Base-by-base conservation (phyloP, 768 basidiomycete genomes). In the Leucocoprinus leucothites region DNA sequence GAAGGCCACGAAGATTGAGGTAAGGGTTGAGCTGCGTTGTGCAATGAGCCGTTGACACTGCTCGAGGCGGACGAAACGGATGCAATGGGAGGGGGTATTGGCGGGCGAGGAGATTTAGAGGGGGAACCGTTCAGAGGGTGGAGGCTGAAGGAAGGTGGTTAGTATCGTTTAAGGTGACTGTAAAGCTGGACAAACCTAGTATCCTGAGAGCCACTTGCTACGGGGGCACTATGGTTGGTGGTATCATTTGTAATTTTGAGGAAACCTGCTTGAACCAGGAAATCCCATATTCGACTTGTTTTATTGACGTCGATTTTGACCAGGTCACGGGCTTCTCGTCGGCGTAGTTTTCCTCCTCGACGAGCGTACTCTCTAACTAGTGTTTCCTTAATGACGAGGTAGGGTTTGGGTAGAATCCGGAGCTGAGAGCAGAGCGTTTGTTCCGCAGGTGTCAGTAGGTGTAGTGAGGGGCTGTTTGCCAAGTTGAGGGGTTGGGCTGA, bases 301-400 rank as follows among this genome's bases (percentile, higher is more conserved):
- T 97, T 96, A 69, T 92, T 91, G 58, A 92, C 91, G 66, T 94
- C 94, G 58, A 97, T 91, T 70, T 92, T 94, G 61, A 95, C 86
- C 57, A 96, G 76, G 68, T 92, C 91, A 48, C 91, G 82, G 9
- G 94, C 93, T 68, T 97, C 94, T 51, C 94, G 79, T 26, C 91
- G 81, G 47, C 90, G 88, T 42, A 98, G 78, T 67, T 91, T 89
- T 9, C 95, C 95, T 19, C 90, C 89, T 52, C 94, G 78, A 24
- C 93, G 80, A 1, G 91, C 92, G 63, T 93, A 97, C 74, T 98
- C 96, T 28, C 94, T 84, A 26, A 99, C 86, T 40, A 97, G 82
- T 3, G 89, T 92, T 69, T 97, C 94, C 68, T 99, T 99, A 73
- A 98, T 91, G 57, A 90, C 84, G 49, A 99, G 84, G 68, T 97